These are phyloP conservation scores for Colletotrichum eleusines DNA, from an alignment of 2,329 filamentous ascomycete species.

Conservation along the genomic window DNA sequence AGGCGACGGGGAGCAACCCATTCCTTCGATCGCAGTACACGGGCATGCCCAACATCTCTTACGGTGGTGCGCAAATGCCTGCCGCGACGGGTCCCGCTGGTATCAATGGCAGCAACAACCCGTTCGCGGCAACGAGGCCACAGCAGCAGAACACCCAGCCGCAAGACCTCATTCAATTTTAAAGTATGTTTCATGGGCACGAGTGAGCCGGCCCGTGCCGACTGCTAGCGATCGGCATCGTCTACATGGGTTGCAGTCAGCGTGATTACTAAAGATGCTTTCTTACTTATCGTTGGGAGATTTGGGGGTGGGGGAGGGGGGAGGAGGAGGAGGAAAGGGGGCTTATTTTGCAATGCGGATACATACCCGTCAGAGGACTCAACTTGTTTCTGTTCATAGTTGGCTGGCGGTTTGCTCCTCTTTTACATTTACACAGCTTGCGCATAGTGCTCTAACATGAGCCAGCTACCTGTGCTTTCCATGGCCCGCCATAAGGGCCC, in stretches of 20 bases:
- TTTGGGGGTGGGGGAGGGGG: no score
- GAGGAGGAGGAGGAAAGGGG: not conserved
- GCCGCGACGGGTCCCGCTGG: conserved; percentile 69
- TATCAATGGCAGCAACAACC: conserved; percentile 69
- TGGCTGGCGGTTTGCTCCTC: conserved; percentile 22
- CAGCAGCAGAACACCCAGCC: conserved; percentile 62
- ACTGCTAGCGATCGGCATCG: conserved; percentile 8
- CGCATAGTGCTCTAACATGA: conserved; percentile 18
- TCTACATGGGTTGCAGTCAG: conserved; percentile 12
- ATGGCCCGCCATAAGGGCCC: not conserved
- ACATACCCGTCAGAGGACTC: conserved; percentile 16
- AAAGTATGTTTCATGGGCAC: conserved; percentile 43
- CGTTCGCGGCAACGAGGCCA: conserved; percentile 66
- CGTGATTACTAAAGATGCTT: conserved; percentile 8
- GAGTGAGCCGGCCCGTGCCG: not conserved
- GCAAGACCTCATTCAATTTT: conserved; percentile 75
- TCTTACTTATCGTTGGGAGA: conserved; percentile 2
- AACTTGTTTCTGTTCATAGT: conserved; percentile 29
- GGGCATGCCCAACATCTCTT: conserved; percentile 74
- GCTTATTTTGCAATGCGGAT: conserved; percentile 13
- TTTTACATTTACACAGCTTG: conserved; percentile 27
- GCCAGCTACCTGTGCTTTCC: not conserved
- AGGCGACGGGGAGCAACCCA: conserved; percentile 88
- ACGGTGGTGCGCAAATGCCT: conserved; percentile 62
- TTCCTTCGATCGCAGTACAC: conserved; percentile 89